Evolutionary conservation across 202 grass and related monocot genomes (phyloP), one percentile per base, ranked within the genome.

Genomic region (Digitaria exilis): DNA sequence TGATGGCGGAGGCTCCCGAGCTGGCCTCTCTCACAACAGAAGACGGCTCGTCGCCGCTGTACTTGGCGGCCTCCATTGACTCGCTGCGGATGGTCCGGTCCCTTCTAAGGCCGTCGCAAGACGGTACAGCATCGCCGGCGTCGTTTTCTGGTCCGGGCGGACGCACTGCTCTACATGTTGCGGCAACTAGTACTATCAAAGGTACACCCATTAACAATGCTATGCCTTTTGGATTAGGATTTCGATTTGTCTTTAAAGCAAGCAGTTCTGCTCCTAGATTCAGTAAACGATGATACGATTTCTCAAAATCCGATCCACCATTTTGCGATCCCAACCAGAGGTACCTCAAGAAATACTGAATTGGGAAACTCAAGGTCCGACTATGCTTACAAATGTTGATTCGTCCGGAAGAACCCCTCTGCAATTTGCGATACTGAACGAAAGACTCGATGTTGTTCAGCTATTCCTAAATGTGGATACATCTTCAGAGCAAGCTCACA

Each of bases 321-420:
- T n/a, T n/a, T n/a, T n/a, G n/a, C n/a, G n/a, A n/a, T n/a, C n/a
- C n/a, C n/a, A n/a, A n/a, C n/a, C n/a, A 19, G 1, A 35, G 7
- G 16, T 65, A 32, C 16, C 3, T 19, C 26, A 48, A 71, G 35
- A 71, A 26, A 71, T 88, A 9, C 69, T 88, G 42, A 43, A 17
- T 12, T 88, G 86, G 80, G 64, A 71, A 71, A 34, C 35, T 48
- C 17, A 56, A 2, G 81, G 76, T 84, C 65, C 73, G 43, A 1
- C 25, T 19, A 6, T 88, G 35, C 73, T 66, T 17, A 65, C 66
- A 41, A 32, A 19, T 32, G 76, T 15, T 65, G 80, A 88, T 71
- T 77, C 29, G 19, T 87, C 34, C 2, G 80, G 86, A 3, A 79
- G 65, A 84, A 88, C 17, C 0, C 61, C 86, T 57, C 86, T 88